Evolutionary conservation across 2,329 filamentous ascomycete genomes (phyloP).

Genomic region (Orbilia blumenaviensis): DNA sequence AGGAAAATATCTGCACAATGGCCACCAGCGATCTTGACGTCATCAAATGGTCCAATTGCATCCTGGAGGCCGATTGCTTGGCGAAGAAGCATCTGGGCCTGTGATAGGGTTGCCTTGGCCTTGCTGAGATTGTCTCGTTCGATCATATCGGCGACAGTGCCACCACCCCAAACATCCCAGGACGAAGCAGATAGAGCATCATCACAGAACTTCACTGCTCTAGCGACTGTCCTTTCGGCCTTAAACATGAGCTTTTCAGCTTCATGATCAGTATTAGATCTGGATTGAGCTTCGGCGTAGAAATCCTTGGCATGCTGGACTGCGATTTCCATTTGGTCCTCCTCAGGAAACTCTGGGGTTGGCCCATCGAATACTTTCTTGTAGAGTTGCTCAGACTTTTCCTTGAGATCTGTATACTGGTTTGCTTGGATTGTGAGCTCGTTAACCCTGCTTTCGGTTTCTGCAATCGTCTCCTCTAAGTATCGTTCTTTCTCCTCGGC

Average conservation of each 20-base stretch:
- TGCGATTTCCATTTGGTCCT: conserved; percentile 64
- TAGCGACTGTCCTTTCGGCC: conserved; percentile 60
- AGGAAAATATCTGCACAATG: conserved; percentile 67
- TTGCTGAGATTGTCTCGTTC: conserved; percentile 66
- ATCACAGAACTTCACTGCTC: conserved; percentile 63
- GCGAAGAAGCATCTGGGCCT: conserved; percentile 62
- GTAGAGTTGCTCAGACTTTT: conserved; percentile 66
- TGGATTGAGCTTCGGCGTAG: conserved; percentile 61
- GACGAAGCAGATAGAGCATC: conserved; percentile 64
- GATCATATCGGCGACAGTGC: conserved; percentile 64
- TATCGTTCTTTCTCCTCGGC: conserved; percentile 63
- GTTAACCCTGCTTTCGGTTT: conserved; percentile 61
- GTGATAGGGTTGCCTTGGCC: conserved; percentile 63
- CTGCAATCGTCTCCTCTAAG: conserved; percentile 61
- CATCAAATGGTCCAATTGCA: conserved; percentile 60
- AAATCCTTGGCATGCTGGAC: conserved; percentile 60
- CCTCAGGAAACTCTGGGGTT: conserved; percentile 67
- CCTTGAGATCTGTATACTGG: conserved; percentile 62
- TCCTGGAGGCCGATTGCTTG: conserved; percentile 63
- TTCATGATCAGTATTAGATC: conserved; percentile 62
- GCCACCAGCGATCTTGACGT: conserved; percentile 63
- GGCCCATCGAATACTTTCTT: conserved; percentile 67
- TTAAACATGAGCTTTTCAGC: conserved; percentile 62
- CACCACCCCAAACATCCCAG: conserved; percentile 64
- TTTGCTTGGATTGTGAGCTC: conserved; percentile 60